Base-by-base conservation (phyloP, 2,329 filamentous ascomycete species). In the Alternaria novae-zelandiae region DNA sequence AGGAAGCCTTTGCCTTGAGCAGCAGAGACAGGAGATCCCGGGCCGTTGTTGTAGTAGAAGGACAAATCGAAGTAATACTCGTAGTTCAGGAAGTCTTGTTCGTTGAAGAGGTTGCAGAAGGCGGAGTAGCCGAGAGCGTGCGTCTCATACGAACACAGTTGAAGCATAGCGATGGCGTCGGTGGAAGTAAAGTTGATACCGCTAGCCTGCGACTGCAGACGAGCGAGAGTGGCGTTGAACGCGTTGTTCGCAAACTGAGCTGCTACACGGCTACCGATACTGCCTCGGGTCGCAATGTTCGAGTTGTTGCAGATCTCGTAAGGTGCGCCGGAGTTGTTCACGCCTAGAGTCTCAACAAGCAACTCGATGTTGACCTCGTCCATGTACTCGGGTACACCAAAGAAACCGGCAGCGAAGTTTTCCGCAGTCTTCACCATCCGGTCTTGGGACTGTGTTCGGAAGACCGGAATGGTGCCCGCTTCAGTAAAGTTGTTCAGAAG, bases 31-130 rank as follows among this genome's bases (percentile, higher is more conserved):
- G 74, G 74, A 5, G 72, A 75, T 6, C 74, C 74, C 9, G 72
- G 72, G 0, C 74, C 72, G 57, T 77, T 77, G 67, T 77, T 75
- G 65, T 72, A 74, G 66, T 75, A 76, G 69, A 81, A 72, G 60
- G 78, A 78, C 28, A 83, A 69, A 59, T 83, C 82, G 64, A 77
- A 82, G 69, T 77, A 82, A 68, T 83, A 83, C 55, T 83, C 82
- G 58, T 79, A 82, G 63, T 82, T 82, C 10, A 82, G 28, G 61
- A 80, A 83, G 59, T 83, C 82, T 57, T 82, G 67, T 47, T 82
- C 72, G 50, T 70, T 81, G 70, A 83, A 83, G 10, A 83, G 72
- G 6, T 61, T 46, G 65, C 82, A 83, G 72, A 83, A 83, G 4
- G 77, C 69, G 0, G 81, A 83, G 66, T 81, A 83, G 23, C 82